Evolutionary conservation across 2,329 filamentous ascomycete genomes (phyloP).

Genomic region (Botrytis paeoniae): DNA sequence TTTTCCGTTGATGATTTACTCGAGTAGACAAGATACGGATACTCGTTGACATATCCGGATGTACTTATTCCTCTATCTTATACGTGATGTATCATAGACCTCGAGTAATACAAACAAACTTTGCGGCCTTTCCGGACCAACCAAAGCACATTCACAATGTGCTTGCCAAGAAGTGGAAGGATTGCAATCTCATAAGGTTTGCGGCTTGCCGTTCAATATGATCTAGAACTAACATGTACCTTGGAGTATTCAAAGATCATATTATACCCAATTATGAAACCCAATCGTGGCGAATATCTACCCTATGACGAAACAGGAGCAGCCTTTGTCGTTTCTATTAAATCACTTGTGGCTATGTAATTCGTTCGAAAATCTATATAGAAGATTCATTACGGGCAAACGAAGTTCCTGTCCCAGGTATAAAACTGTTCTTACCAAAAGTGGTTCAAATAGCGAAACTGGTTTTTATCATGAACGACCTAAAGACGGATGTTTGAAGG

Average conservation of each 20-base stretch:
- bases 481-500: background rate
- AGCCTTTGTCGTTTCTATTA: background rate
- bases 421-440: background rate
- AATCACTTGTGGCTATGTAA: background rate
- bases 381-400: too few relatives aligned
- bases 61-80: background rate
- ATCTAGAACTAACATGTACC: background rate
- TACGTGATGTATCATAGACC: background rate
- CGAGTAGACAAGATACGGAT: background rate
- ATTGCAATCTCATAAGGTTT: background rate
- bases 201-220: background rate
- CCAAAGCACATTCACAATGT: background rate
- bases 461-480: background rate
- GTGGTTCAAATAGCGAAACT: background rate
- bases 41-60: background rate
- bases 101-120: background rate
- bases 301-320: background rate
- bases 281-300: background rate
- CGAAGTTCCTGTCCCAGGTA: background rate
- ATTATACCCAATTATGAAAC: background rate
- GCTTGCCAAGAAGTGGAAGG: background rate
- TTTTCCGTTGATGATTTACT: background rate
- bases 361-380: too few relatives aligned
- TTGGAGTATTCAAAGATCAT: too few relatives aligned
- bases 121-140: background rate